These are phyloP conservation scores for Fusarium miscanthi DNA, from an alignment of 2,329 filamentous ascomycete species.

Conservation along the genomic window DNA sequence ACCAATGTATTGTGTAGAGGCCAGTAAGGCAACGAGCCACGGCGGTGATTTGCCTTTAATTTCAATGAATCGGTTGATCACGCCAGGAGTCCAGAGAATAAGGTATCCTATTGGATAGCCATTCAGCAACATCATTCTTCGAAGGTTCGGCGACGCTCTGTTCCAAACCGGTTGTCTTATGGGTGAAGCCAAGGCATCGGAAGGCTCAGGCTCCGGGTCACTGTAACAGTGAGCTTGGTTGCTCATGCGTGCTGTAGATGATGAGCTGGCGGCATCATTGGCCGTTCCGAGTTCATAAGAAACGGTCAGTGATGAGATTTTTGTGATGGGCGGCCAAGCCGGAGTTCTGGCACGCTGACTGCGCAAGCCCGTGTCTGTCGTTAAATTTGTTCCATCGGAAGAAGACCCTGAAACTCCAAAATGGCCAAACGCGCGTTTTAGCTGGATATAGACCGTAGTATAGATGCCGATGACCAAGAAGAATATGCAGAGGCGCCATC, in stretches of 20 bases:
- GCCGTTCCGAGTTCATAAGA: neutral
- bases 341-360: neutral
- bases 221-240: neutral
- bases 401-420: neutral
- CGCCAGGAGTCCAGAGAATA: neutral
- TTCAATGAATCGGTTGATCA: neutral
- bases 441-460: neutral
- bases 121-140: neutral
- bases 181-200: neutral
- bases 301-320: neutral
- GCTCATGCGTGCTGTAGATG: neutral
- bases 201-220: neutral
- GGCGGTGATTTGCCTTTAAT: neutral
- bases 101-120: neutral
- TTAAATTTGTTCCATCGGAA: neutral
- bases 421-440: neutral
- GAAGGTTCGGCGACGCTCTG: neutral
- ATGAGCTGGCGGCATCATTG: neutral
- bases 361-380: neutral
- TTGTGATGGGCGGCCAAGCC: neutral
- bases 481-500: neutral
- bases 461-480: neutral
- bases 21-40: neutral
- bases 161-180: neutral
- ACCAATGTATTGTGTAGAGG: neutral